phyloP scores from a whole-genome alignment of 2,329 filamentous ascomycete genomes.

The Pestalotiopsis sp. region DNA sequence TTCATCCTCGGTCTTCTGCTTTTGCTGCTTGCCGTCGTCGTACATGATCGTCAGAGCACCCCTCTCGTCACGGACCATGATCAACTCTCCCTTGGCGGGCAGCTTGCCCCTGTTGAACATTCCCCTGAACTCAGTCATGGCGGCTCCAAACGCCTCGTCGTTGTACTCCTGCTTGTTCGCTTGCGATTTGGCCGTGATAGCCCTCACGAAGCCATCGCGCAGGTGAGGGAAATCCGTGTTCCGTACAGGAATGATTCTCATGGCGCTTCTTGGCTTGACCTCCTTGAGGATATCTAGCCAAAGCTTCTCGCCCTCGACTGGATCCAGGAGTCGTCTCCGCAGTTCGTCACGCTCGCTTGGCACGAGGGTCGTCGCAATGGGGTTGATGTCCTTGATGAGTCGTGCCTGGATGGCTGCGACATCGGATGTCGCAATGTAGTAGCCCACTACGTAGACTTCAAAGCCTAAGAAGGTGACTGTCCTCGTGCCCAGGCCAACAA shows the following conservation, averaged over 20 bases:
- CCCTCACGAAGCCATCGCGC: constrained; percentile 86
- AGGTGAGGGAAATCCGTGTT: constrained; percentile 95
- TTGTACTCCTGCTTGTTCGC: constrained; percentile 56
- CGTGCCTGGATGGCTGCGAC: constrained; percentile 78
- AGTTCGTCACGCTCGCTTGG: constrained; percentile 78
- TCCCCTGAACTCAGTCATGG: constrained; percentile 76
- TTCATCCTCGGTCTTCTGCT: constrained; percentile 44
- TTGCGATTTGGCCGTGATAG: constrained; percentile 74
- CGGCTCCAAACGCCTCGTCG: constrained; percentile 75
- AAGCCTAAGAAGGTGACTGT: constrained; percentile 89
- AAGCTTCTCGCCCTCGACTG: constrained; percentile 67
- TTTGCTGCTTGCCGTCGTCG: constrained; percentile 48
- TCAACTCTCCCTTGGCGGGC: constrained; percentile 76
- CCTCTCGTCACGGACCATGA: constrained; percentile 67
- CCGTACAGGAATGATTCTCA: constrained; percentile 86
- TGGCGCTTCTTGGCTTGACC: constrained; percentile 71
- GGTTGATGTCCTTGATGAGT: constrained; percentile 76
- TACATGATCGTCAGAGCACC: constrained; percentile 72
- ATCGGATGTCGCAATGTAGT: constrained; percentile 86
- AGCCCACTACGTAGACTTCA: constrained; percentile 91
- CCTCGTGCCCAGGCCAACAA: constrained; percentile 85
- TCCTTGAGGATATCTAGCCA: constrained; percentile 74
- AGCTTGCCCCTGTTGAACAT: constrained; percentile 83
- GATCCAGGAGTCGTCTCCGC: constrained; percentile 69
- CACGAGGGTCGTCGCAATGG: constrained; percentile 80